Conservation (phyloP, 2,329 filamentous ascomycete species). For the Bipolaris oryzae region DNA sequence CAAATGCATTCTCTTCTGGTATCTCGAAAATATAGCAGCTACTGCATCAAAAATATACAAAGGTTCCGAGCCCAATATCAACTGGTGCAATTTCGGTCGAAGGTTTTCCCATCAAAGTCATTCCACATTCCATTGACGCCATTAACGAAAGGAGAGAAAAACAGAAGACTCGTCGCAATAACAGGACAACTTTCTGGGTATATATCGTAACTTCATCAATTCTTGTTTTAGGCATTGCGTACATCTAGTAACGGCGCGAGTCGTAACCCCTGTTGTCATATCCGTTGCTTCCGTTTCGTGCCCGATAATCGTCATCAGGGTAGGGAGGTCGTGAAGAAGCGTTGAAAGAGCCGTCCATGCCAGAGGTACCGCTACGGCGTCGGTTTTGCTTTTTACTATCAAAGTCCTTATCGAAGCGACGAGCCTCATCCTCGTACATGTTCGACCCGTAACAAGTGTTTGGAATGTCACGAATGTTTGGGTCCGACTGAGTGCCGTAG, state of each 20-base stretch:
- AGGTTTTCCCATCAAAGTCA: no score
- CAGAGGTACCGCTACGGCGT: constrained; percentile 30
- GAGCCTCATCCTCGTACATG: constrained; percentile 42
- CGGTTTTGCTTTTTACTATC: constrained; percentile 37
- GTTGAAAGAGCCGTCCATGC: constrained; percentile 36
- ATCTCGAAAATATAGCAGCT: no score
- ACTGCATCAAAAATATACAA: not conserved
- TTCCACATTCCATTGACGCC: no score
- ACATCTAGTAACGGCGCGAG: constrained; percentile 33
- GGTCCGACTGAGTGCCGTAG: constrained; percentile 44
- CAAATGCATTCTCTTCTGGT: no score
- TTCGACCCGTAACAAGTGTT: constrained; percentile 40
- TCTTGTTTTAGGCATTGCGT: not conserved
- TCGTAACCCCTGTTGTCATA: constrained; percentile 42
- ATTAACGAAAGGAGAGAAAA: not conserved
- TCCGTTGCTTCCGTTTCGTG: constrained; percentile 30
- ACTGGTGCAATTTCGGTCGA: no score
- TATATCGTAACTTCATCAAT: constrained; percentile 14
- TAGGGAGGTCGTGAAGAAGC: constrained; percentile 38
- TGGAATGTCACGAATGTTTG: constrained; percentile 40
- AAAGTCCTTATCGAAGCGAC: constrained; percentile 38
- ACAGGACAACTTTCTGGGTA: constrained; percentile 4
- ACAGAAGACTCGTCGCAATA: not conserved
- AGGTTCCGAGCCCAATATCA: not conserved
- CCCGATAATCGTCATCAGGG: constrained; percentile 42